Base-by-base conservation (phyloP, 2,329 filamentous ascomycete genomes). In the Aureobasidium lini region DNA sequence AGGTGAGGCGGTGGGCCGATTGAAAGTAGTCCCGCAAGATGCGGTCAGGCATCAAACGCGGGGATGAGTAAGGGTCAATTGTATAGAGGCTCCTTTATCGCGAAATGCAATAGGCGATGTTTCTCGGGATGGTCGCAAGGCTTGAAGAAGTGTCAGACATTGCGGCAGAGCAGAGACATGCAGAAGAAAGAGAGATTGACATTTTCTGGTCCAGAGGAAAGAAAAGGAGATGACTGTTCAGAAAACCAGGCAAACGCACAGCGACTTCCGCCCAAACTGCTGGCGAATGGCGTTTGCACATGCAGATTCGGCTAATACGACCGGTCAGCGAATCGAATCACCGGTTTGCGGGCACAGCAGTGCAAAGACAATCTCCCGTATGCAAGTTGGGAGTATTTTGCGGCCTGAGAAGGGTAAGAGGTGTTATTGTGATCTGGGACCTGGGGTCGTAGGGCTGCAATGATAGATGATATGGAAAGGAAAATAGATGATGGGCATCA, bases 231-330 rank as follows among this genome's bases (percentile, higher is more conserved):
- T 40, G 42, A 57, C 54, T 47, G 34, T 57, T 31, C 32, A 43
- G 15, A 39, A 57, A 57, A 57, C 54, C 54, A 57, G 54, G 54
- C 54, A 57, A 57, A 57, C 54, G 54, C 43, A 57, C 52, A 48
- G 54, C 54, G 34, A 57, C 42, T 40, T 57, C 29, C 32, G 42
- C 54, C 54, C 42, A 57, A 57, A 57, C 54, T 57, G 54, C 54
- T 57, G 54, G 43, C 54, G 54, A 57, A 57, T 57, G 34, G 54
- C 54, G 54, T 57, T 57, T 57, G 54, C 54, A 57, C 54, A 57
- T 57, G 54, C 54, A 57, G 54, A 31, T 56, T 57, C 54, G 54
- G 54, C 43, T 57, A 57, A 57, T 57, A 48, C 54, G 36, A 57
- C 54, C 54, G 54, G 54, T 57, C 34, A 48, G 43, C 54, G 42